Conservation (phyloP, 2,329 filamentous ascomycete species). For the Pyrenochaeta sp. region DNA sequence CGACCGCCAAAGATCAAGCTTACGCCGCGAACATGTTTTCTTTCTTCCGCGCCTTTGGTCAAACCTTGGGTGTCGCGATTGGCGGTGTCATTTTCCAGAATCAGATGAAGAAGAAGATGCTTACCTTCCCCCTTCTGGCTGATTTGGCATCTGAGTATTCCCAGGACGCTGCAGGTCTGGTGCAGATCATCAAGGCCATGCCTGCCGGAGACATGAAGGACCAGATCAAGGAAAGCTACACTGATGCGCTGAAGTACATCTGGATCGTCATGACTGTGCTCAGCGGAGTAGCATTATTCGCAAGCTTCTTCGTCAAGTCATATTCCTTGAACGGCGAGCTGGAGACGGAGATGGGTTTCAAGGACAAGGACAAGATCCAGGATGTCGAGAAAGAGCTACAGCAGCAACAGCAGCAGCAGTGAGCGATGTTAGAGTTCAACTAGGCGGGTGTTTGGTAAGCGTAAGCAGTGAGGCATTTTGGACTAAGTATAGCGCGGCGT, state of each 20-base stretch:
- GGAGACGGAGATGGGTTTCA: conserved; percentile 58
- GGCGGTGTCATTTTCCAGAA: conserved; percentile 76
- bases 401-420: too few relatives aligned
- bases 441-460: neutral
- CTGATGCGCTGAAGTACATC: conserved; percentile 61
- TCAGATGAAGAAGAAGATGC: conserved; percentile 61
- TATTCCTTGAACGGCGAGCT: conserved; percentile 55
- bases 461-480: too few relatives aligned
- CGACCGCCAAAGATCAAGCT: conserved; percentile 63
- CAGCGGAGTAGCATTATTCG: conserved; percentile 58
- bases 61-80: conserved; percentile 70
- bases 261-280: conserved; percentile 65
- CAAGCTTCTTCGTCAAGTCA: conserved; percentile 61
- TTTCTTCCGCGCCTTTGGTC: conserved; percentile 71
- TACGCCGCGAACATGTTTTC: conserved; percentile 70
- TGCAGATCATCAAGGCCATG: conserved; percentile 65
- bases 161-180: conserved; percentile 65
- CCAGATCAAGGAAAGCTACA: conserved; percentile 56
- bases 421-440: neutral
- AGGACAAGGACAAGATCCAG: conserved; percentile 43
- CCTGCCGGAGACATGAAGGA: conserved; percentile 56
- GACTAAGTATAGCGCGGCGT: conserved; percentile 13
- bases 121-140: conserved; percentile 57
- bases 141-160: conserved; percentile 59
- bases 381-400: conserved; percentile 29